A percentile compares a stretch with the other conserved stretches of the same genome.
Conservation (phyloP, 257 asterid genomes). For the Lithospermum erythrorhizon region DNA sequence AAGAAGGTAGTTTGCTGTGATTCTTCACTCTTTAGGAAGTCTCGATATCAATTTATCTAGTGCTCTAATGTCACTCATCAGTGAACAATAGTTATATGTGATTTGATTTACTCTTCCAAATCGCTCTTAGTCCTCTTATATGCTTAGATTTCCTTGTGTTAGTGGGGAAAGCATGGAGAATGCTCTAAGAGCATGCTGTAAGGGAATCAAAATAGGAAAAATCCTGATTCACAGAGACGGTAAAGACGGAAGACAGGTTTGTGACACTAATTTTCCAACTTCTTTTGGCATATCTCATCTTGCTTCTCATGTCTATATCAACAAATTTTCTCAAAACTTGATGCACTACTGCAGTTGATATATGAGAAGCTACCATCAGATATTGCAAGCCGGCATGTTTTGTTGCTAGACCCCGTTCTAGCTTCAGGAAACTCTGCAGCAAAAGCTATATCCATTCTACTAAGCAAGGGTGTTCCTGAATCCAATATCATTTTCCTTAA, state of each 20-base stretch:
- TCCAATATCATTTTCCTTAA: conserved; percentile 85
- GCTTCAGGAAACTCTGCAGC: conserved; percentile 93
- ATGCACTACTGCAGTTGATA: conserved; percentile 46
- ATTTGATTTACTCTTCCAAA: not conserved
- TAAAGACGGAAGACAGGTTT: conserved; percentile 57
- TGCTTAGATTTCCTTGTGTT: conserved; percentile 13
- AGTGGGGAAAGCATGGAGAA: conserved; percentile 99
- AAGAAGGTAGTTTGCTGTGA: conserved; percentile 53
- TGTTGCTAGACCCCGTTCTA: conserved; percentile 86
- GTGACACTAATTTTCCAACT: conserved; percentile 4
- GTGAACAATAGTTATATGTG: not conserved
- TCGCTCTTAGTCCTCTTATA: not conserved
- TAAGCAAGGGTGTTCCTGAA: conserved; percentile 83
- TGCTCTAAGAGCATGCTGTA: conserved; percentile 89
- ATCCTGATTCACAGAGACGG: conserved; percentile 69
- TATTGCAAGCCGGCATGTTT: conserved; percentile 83
- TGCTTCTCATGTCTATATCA: not conserved
- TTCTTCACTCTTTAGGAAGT: not conserved
- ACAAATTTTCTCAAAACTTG: conserved; percentile 9
- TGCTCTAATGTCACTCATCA: not conserved
- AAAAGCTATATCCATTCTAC: conserved; percentile 65
- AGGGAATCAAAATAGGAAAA: conserved; percentile 91
- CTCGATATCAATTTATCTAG: not conserved
- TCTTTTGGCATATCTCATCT: not conserved
- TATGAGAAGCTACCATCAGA: conserved; percentile 87